Percentiles rank a stretch among this genome's conserved stretches.
phyloP scores from a whole-genome alignment of 2,329 filamentous ascomycete genomes.

The Rhynchosporium agropyri region DNA sequence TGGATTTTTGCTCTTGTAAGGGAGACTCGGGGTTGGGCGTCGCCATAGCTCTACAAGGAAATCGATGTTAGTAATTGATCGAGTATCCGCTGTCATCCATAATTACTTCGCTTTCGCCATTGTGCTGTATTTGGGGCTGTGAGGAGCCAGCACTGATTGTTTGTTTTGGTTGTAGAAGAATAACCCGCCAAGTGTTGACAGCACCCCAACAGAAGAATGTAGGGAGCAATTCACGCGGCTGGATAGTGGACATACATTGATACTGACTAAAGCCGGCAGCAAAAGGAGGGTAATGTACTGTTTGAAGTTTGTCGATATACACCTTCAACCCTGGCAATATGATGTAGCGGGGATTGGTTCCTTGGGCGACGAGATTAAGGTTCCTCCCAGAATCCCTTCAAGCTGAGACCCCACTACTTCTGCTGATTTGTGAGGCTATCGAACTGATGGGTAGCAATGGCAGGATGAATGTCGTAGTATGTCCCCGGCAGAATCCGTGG shows the following conservation, averaged over 20 bases:
- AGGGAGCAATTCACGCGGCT: slow-evolving; percentile 16
- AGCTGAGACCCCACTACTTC: slow-evolving; percentile 10
- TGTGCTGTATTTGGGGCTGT: slow-evolving; percentile 10
- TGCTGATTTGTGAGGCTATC: slow-evolving; percentile 12
- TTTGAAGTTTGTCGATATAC: slow-evolving; percentile 35
- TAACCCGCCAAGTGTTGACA: slow-evolving; percentile 15
- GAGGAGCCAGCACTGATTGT: slow-evolving; percentile 7
- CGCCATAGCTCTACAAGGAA: slow-evolving; percentile 53
- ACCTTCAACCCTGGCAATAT: slow-evolving; percentile 33
- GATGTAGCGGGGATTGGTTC: slow-evolving; percentile 35
- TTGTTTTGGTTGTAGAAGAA: slow-evolving; percentile 13
- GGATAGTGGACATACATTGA: slow-evolving; percentile 35
- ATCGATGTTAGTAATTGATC: slow-evolving; percentile 25
- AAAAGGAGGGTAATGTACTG: slow-evolving; percentile 27
- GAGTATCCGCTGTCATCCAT: slow-evolving; percentile 15
- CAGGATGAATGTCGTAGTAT: slow-evolving; percentile 4
- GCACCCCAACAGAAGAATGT: slow-evolving; percentile 1
- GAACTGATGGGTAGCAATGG: slow-evolving; percentile 7
- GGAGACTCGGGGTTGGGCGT: slow-evolving; percentile 58
- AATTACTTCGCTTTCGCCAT: slow-evolving; percentile 27
- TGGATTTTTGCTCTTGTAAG: slow-evolving; percentile 61
- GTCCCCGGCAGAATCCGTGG: neutral
- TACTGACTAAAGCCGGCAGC: slow-evolving; percentile 28
- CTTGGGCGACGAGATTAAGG: slow-evolving; percentile 40
- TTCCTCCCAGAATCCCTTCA: slow-evolving; percentile 26